Evolutionary conservation across 805 yeast genomes (phyloP).

Genomic region (Candida andamanensis): DNA sequence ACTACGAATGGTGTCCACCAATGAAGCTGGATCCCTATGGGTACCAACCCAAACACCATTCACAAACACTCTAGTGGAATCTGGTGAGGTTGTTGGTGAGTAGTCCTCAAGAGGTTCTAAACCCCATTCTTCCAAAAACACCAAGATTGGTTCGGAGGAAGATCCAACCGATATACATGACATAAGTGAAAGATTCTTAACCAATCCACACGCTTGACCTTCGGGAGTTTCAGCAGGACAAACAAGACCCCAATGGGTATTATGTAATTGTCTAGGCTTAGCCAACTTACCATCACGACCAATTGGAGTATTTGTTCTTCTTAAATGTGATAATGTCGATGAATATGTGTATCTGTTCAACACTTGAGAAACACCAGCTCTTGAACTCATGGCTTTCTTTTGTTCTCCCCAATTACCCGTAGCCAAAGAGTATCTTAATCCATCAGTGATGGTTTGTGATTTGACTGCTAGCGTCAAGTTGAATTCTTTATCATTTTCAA

Average conservation of each 20-base stretch:
- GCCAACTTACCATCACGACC: constrained; percentile 99
- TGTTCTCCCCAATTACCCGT: constrained; percentile 99
- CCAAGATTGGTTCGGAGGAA: constrained; percentile 90
- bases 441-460: constrained; percentile 95
- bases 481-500: constrained; percentile 95
- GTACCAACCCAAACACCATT: constrained; percentile 99
- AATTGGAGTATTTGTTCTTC: constrained; percentile 98
- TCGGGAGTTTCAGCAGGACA: constrained; percentile 99
- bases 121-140: constrained; percentile 97
- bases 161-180: constrained; percentile 97
- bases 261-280: constrained; percentile 97
- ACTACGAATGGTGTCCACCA: constrained; percentile 85
- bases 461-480: constrained; percentile 94
- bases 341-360: constrained; percentile 96
- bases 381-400: constrained; percentile 96
- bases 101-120: constrained; percentile 96
- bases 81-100: constrained; percentile 86
- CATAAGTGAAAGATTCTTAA: constrained; percentile 93
- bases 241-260: constrained; percentile 99
- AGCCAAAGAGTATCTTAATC: constrained; percentile 94
- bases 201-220: constrained; percentile 99
- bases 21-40: constrained; percentile 90
- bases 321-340: constrained; percentile 95
- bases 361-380: constrained; percentile 99
- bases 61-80: constrained; percentile 89